Base-by-base conservation (phyloP, 805 yeast species). In the Lipomyces japonicus region DNA sequence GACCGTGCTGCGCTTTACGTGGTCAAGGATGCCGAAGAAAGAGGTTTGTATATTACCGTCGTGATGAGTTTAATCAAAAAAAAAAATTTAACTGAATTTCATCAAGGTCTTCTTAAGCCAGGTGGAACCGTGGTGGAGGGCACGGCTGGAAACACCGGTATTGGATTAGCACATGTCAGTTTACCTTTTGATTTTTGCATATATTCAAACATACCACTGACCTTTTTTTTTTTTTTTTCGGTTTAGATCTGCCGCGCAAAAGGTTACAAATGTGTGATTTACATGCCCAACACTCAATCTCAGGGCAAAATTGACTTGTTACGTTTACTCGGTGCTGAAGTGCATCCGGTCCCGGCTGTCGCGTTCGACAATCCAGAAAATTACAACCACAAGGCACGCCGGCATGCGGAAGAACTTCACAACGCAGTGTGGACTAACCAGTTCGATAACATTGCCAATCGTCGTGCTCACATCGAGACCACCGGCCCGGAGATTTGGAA, bases 71-170 rank as follows among this genome's bases (percentile, higher is more conserved):
- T 2, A n/a, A 14, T 3, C 22, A 7, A 19, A 25, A 16, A 25
- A 25, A 21, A 16, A 41, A 12, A 9, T 10, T 25, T 43, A 6
- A 23, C 4, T 23, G 30, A 18, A 38, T 25, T 28, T 14, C 12
- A 4, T 25, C 21, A n/a, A 48, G 74, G 74, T 12, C 68, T 75
- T 48, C 72, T 88, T 49, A 65, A 70, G 50, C 79, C 88, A 3
- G 93, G 95, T 6, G 95, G 93, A 30, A 88, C 95, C 1, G 79
- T 88, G 26, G 90, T 88, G 16, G 96, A 88, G 68, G 95, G 95
- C 5, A 87, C 96, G 10, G 96, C 96, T 2, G 96, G 96, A 28
- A 88, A 88, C 70, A 88, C 96, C n/a, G 96, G 96, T 16, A 88
- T 88, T 59, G 96, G 96, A 1, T 71, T 88, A 48, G 96, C 95